These are phyloP conservation scores for Betula pendula DNA, from an alignment of 306 rosid genomes.

Conservation along the genomic window DNA sequence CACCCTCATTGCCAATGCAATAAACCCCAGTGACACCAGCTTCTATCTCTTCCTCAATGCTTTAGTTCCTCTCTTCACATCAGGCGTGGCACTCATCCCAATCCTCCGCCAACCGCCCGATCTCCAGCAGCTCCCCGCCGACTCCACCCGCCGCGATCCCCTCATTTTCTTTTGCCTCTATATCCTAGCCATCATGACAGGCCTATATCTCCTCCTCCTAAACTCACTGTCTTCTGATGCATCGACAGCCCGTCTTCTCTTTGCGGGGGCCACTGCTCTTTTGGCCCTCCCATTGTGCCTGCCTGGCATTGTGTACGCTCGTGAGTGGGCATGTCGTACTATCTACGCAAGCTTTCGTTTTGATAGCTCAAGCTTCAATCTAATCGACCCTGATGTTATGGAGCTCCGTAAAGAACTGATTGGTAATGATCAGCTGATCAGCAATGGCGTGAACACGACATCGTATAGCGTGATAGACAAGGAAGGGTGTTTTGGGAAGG, in stretches of 20 bases:
- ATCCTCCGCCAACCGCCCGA: slow-evolving; percentile 41
- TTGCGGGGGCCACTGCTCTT: slow-evolving; percentile 58
- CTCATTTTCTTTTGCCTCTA: slow-evolving; percentile 52
- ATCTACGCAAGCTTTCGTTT: slow-evolving; percentile 17
- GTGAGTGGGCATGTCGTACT: slow-evolving; percentile 30
- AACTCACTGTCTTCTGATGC: slow-evolving; percentile 35
- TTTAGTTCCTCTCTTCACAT: slow-evolving; percentile 56
- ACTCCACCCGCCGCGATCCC: slow-evolving; percentile 35
- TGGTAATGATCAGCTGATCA: slow-evolving; percentile 10
- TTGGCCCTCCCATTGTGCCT: slow-evolving; percentile 44
- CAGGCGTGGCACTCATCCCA: slow-evolving; percentile 48
- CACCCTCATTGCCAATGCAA: slow-evolving; percentile 65
- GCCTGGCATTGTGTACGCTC: slow-evolving; percentile 43
- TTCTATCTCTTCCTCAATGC: slow-evolving; percentile 72
- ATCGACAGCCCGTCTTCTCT: slow-evolving; percentile 40
- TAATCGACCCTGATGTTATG: slow-evolving; percentile 20
- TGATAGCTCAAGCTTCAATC: slow-evolving; percentile 25
- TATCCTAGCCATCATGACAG: slow-evolving; percentile 63
- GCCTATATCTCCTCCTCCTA: slow-evolving; percentile 65
- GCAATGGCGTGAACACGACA: background rate
- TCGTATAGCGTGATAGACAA: slow-evolving; percentile 20
- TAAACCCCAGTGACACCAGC: slow-evolving; percentile 43
- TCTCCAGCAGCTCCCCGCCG: slow-evolving; percentile 24
- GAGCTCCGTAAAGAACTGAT: slow-evolving; percentile 57
- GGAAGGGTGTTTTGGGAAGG: slow-evolving; percentile 32